These are phyloP conservation scores for Curvularia hawaiiensis DNA, from an alignment of 2,329 filamentous ascomycete genomes.

Conservation along the genomic window DNA sequence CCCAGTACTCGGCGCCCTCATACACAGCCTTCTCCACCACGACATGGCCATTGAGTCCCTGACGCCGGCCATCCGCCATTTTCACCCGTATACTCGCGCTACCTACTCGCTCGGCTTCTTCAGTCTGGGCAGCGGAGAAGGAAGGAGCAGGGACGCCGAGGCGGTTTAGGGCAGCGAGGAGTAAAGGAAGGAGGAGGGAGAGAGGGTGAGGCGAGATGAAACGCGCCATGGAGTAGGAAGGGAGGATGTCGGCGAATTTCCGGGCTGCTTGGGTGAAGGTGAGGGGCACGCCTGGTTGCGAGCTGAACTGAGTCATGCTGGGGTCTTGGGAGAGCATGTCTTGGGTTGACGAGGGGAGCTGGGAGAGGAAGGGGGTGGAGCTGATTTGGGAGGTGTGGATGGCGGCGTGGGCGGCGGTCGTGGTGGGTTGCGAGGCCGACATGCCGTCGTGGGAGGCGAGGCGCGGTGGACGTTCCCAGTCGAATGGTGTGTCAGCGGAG, in stretches of 20 bases:
- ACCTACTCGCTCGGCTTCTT: conserved; percentile 49
- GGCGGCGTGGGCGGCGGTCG: conserved; percentile 30
- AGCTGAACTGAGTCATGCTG: conserved; percentile 80
- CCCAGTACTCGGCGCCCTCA: conserved; percentile 66
- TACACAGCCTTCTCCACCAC: conserved; percentile 73
- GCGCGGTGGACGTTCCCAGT: conserved; percentile 80
- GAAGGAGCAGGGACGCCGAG: conserved; percentile 77
- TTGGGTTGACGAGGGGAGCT: conserved; percentile 45
- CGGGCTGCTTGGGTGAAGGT: conserved; percentile 88
- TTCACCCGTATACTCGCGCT: conserved; percentile 73
- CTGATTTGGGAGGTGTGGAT: conserved; percentile 15
- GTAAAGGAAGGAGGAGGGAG: conserved; percentile 75
- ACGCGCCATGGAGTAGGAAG: conserved; percentile 81
- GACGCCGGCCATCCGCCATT: conserved; percentile 72
- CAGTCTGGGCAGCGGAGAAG: conserved; percentile 37
- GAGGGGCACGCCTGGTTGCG: conserved; percentile 76
- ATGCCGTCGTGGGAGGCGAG: conserved; percentile 43
- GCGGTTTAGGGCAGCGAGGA: conserved; percentile 81
- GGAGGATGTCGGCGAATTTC: conserved; percentile 88
- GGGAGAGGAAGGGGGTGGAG: conserved; percentile 31
- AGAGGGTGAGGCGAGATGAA: conserved; percentile 87
- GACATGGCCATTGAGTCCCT: conserved; percentile 76
- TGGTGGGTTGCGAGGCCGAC: conserved; percentile 46
- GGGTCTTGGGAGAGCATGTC: conserved; percentile 83
- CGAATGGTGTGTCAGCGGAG: conserved; percentile 75